These are phyloP conservation scores for Erythrobasidium yunnanense DNA, from an alignment of 768 basidiomycete genomes.

Conservation along the genomic window DNA sequence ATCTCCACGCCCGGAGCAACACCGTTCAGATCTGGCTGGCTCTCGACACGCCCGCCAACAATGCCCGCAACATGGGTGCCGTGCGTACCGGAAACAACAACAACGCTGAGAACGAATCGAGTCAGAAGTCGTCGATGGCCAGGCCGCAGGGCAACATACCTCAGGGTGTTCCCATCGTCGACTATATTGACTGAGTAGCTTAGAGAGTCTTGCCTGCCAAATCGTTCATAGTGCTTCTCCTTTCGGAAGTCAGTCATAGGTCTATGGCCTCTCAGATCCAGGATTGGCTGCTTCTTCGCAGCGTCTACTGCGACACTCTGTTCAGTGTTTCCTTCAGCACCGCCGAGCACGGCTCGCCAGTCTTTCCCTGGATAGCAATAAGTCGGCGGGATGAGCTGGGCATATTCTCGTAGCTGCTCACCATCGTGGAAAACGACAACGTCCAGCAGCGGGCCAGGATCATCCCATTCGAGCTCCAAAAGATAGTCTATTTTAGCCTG, in stretches of 20 bases:
- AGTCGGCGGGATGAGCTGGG: background rate
- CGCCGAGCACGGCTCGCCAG: conserved; percentile 23
- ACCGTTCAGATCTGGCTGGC: conserved; percentile 26
- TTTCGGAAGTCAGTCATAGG: conserved; percentile 28
- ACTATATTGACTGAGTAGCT: conserved; percentile 25
- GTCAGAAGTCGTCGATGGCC: background rate
- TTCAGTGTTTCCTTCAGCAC: conserved; percentile 25
- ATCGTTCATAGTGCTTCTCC: conserved; percentile 23
- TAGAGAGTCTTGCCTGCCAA: conserved; percentile 27
- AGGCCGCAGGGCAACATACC: background rate
- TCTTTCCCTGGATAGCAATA: background rate
- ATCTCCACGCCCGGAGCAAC: conserved; percentile 28
- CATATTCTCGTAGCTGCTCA: too few species aligned
- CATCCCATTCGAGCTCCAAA: conserved; percentile 12
- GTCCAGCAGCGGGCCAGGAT: conserved; percentile 28
- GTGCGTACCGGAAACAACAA: conserved; percentile 15
- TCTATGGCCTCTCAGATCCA: background rate
- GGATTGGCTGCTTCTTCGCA: conserved; percentile 1
- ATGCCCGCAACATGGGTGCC: conserved; percentile 27
- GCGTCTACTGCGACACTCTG: background rate
- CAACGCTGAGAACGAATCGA: background rate
- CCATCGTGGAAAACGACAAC: conserved; percentile 28
- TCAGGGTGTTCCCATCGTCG: conserved; percentile 23
- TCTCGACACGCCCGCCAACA: conserved; percentile 4
- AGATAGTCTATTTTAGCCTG: conserved; percentile 21